Conservation (phyloP, 2,329 filamentous ascomycete species). For the Pyrenophora graminea region DNA sequence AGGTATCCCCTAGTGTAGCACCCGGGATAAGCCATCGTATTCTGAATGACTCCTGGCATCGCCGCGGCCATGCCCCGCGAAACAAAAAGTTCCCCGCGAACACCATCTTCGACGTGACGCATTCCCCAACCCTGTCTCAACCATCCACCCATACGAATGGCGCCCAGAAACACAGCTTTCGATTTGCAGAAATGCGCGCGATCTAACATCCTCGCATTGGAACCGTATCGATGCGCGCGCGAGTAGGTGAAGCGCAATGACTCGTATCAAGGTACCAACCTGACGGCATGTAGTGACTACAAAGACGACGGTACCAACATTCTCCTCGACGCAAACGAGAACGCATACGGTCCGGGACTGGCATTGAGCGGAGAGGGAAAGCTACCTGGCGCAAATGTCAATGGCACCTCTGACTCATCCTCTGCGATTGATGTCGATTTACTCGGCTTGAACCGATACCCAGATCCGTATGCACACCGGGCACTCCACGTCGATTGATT, state of each 20-base stretch:
- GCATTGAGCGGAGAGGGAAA: slow-evolving; percentile 55
- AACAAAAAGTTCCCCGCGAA: slow-evolving; percentile 37
- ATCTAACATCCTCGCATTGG: slow-evolving; percentile 57
- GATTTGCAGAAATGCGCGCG: slow-evolving; percentile 56
- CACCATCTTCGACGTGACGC: slow-evolving; percentile 4
- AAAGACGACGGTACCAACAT: slow-evolving; percentile 97
- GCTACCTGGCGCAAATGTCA: slow-evolving; percentile 50
- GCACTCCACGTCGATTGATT: neutral
- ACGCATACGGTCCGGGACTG: slow-evolving; percentile 87
- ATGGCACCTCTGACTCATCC: slow-evolving; percentile 43
- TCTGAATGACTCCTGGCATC: slow-evolving; percentile 23
- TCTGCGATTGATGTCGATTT: slow-evolving; percentile 70
- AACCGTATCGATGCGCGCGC: slow-evolving; percentile 60
- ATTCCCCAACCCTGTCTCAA: neutral
- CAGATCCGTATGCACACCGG: slow-evolving; percentile 67
- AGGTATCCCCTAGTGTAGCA: neutral
- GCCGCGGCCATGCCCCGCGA: slow-evolving; percentile 25
- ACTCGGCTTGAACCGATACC: slow-evolving; percentile 86
- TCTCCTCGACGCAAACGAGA: slow-evolving; percentile 96
- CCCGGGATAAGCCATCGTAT: neutral
- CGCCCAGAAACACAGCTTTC: slow-evolving; percentile 44
- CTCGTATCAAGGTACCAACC: slow-evolving; percentile 4
- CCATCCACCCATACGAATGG: slow-evolving; percentile 20
- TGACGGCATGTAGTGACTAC: slow-evolving; percentile 73
- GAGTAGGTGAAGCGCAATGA: slow-evolving; percentile 50